Conservation (phyloP, 2,329 filamentous ascomycete genomes). For the Claviceps spartinae region DNA sequence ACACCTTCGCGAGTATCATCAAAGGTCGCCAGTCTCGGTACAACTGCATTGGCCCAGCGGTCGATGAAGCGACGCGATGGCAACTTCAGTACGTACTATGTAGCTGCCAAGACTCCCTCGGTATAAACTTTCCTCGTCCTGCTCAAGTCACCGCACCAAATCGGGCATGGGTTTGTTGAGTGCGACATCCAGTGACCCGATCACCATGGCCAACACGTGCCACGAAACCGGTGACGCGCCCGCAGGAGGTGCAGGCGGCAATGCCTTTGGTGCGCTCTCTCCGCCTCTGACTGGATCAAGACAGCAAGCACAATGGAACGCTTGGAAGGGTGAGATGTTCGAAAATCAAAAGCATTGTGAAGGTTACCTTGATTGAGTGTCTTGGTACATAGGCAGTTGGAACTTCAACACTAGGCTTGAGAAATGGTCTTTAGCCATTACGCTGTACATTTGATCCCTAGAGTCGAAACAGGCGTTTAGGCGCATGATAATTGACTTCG, state of each 20-base stretch:
- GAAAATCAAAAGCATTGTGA: too few species aligned
- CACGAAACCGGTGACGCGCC: constrained; percentile 36
- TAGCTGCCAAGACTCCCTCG: constrained; percentile 17
- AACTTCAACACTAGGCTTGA: background rate
- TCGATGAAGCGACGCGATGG: constrained; percentile 19
- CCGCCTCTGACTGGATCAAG: too few species aligned
- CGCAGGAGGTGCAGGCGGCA: constrained; percentile 48
- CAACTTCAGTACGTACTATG: constrained; percentile 14
- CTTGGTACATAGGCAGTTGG: background rate
- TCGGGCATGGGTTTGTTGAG: constrained; percentile 16
- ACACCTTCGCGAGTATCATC: constrained; percentile 9
- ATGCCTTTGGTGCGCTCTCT: constrained; percentile 71
- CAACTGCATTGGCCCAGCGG: constrained; percentile 20
- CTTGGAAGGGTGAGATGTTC: too few species aligned
- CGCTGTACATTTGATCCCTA: constrained; percentile 22
- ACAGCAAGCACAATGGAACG: too few species aligned
- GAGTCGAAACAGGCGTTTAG: constrained; percentile 24
- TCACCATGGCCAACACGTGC: constrained; percentile 23
- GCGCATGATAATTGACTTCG: constrained; percentile 21
- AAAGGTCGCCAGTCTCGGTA: constrained; percentile 22
- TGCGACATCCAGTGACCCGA: constrained; percentile 22
- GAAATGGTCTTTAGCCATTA: constrained; percentile 3
- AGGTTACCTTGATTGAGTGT: too few species aligned
- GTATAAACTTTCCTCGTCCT: constrained; percentile 12
- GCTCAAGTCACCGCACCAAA: constrained; percentile 14